A percentile compares a stretch with the other conserved stretches of the same genome.
Evolutionary conservation across 2,329 filamentous ascomycete genomes (phyloP).

Genomic region (Neonectria hederae): DNA sequence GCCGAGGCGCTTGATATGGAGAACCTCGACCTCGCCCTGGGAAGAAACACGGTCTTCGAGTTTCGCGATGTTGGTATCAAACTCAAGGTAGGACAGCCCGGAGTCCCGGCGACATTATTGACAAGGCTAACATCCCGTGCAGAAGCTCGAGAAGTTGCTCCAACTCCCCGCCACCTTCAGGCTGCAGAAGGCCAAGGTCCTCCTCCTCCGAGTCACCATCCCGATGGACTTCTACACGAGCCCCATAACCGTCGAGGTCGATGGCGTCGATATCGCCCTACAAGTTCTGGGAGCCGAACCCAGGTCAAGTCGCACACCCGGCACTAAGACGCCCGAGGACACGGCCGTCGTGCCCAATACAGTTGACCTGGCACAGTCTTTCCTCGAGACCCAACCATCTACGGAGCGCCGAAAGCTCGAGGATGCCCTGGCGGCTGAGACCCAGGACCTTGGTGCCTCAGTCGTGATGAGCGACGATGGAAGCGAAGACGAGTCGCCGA

Average conservation of each 20-base stretch:
- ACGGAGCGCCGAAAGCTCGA: conserved; percentile 75
- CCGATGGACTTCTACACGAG: conserved; percentile 89
- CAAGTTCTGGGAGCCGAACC: conserved; percentile 56
- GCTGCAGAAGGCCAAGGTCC: conserved; percentile 77
- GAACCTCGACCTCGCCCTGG: conserved; percentile 84
- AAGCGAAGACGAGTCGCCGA: conserved; percentile 66
- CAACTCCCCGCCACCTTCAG: conserved; percentile 77
- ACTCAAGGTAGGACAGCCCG: conserved; percentile 68
- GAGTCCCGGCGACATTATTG: conserved; percentile 16
- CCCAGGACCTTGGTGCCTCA: conserved; percentile 70
- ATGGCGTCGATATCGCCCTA: conserved; percentile 79
- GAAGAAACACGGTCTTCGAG: conserved; percentile 83
- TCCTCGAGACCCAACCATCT: conserved; percentile 75
- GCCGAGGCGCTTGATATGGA: conserved; percentile 87
- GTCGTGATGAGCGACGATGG: conserved; percentile 68
- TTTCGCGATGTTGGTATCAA: conserved; percentile 86
- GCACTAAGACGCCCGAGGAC: conserved; percentile 46
- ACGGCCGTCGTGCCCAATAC: conserved; percentile 68
- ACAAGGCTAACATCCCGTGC: conserved; percentile 34
- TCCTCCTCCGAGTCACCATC: conserved; percentile 81
- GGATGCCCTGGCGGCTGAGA: conserved; percentile 71
- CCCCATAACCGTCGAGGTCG: conserved; percentile 82
- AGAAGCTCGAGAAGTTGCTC: conserved; percentile 83
- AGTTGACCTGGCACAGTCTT: conserved; percentile 79
- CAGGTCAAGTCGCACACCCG: conserved; percentile 49